Conservation (phyloP, 2,329 filamentous ascomycete species). For the Incumbomyces delicatus region DNA sequence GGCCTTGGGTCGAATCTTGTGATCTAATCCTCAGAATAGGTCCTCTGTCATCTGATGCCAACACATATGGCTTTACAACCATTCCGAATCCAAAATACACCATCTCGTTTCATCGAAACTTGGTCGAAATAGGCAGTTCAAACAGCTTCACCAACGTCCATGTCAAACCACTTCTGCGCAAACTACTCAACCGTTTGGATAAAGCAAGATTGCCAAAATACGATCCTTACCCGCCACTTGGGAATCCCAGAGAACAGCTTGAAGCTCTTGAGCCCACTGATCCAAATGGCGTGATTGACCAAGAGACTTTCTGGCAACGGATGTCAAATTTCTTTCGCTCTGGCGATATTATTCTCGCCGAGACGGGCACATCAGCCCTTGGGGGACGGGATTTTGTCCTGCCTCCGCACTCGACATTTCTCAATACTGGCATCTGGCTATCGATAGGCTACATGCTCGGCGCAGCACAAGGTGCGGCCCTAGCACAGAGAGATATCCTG, state of each 20-base stretch:
- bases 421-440: slow-evolving; percentile 48
- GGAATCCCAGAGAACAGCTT: slow-evolving; percentile 43
- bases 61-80: slow-evolving; percentile 27
- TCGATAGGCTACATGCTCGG: slow-evolving; percentile 54
- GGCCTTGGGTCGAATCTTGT: slow-evolving; percentile 31
- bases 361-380: slow-evolving; percentile 51
- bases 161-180: slow-evolving; percentile 68
- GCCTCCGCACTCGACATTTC: slow-evolving; percentile 38
- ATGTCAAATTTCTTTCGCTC: slow-evolving; percentile 45
- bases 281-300: slow-evolving; percentile 44
- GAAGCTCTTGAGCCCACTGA: slow-evolving; percentile 36
- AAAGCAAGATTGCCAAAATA: slow-evolving; percentile 28
- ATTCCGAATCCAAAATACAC: slow-evolving; percentile 33
- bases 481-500: slow-evolving; percentile 43
- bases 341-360: slow-evolving; percentile 48
- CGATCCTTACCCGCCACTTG: slow-evolving; percentile 24
- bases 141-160: slow-evolving; percentile 57
- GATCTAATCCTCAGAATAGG: slow-evolving; percentile 41
- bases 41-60: slow-evolving; percentile 39
- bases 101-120: slow-evolving; percentile 70
- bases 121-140: slow-evolving; percentile 62
- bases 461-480: slow-evolving; percentile 45
- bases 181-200: slow-evolving; percentile 51
- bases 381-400: slow-evolving; percentile 44
- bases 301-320: slow-evolving; percentile 49